phyloP scores from a whole-genome alignment of 371 early-diverging fungal genomes.

The Dentiscutata heterogama region DNA sequence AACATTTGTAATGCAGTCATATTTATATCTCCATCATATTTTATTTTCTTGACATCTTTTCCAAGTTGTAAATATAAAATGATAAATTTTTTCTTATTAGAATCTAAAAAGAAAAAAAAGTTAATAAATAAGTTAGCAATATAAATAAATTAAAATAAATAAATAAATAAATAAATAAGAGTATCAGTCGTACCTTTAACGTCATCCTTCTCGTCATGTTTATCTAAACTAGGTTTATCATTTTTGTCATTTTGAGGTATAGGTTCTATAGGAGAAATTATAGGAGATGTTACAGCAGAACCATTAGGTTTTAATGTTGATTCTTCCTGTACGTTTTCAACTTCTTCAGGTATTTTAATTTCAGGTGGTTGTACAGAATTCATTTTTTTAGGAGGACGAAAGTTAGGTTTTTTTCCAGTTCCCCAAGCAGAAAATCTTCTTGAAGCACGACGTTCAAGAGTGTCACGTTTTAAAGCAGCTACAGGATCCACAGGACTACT shows the following conservation, averaged over 20 bases:
- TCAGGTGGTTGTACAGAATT: background rate
- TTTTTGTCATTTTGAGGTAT: background rate
- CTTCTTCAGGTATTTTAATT: background rate
- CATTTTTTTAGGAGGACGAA: background rate
- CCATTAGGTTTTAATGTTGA: background rate
- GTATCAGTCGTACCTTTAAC: background rate
- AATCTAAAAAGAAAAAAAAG: constrained; percentile 10
- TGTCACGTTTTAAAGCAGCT: constrained; percentile 54
- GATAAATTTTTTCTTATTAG: constrained; percentile 44
- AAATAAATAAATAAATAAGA: too few relatives aligned
- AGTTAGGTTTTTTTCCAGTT: background rate
- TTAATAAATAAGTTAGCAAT: background rate
- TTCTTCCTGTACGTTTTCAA: background rate
- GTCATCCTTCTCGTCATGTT: background rate
- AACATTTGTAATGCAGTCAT: constrained; percentile 67
- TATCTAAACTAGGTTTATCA: too few relatives aligned
- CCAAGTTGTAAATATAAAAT: constrained; percentile 64
- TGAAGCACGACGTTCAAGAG: constrained; percentile 42
- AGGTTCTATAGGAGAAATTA: background rate
- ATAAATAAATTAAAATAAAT: background rate
- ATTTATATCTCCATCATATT: constrained; percentile 67
- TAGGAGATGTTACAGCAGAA: background rate
- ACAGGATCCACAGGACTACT: constrained; percentile 57
- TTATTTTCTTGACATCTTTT: constrained; percentile 61
- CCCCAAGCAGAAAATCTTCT: constrained; percentile 36